Evolutionary conservation across 1,284 basidiomycete genomes (phyloP).

Genomic region (Puccinia hordei): DNA sequence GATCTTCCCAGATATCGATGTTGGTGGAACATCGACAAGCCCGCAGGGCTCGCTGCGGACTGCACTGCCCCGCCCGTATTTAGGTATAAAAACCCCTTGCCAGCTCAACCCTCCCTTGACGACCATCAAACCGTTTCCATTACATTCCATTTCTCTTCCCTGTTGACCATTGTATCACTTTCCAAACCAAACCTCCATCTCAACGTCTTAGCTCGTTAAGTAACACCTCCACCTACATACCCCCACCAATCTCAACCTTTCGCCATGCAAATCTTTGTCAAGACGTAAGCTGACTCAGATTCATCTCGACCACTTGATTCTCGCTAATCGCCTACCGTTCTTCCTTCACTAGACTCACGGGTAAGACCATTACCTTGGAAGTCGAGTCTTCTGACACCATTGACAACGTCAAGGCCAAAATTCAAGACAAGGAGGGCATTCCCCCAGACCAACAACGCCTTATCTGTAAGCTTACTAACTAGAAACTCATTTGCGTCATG

Average conservation of each 20-base stretch:
- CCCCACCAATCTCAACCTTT: background rate
- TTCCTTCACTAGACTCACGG: conserved; percentile 72
- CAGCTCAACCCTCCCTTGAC: background rate
- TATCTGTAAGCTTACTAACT: conserved; percentile 1
- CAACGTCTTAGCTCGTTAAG: background rate
- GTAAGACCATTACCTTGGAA: conserved; percentile 94
- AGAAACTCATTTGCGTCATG: background rate
- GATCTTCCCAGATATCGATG: background rate
- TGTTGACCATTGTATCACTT: background rate
- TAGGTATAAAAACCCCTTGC: background rate
- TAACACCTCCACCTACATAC: background rate
- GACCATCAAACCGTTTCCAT: no score
- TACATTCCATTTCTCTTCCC: background rate
- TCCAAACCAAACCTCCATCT: background rate
- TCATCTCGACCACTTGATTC: background rate
- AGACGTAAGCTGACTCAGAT: conserved; percentile 67
- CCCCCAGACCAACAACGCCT: conserved; percentile 66
- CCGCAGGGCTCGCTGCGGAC: background rate
- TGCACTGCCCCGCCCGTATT: background rate
- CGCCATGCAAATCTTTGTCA: conserved; percentile 86
- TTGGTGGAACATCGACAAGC: background rate
- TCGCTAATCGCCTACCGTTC: background rate
- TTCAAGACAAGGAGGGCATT: conserved; percentile 70
- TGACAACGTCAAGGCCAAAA: conserved; percentile 70
- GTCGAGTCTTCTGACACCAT: conserved; percentile 89